Evolutionary conservation across 2,329 filamentous ascomycete species (phyloP).

Genomic region (Colletotrichum truncatum): DNA sequence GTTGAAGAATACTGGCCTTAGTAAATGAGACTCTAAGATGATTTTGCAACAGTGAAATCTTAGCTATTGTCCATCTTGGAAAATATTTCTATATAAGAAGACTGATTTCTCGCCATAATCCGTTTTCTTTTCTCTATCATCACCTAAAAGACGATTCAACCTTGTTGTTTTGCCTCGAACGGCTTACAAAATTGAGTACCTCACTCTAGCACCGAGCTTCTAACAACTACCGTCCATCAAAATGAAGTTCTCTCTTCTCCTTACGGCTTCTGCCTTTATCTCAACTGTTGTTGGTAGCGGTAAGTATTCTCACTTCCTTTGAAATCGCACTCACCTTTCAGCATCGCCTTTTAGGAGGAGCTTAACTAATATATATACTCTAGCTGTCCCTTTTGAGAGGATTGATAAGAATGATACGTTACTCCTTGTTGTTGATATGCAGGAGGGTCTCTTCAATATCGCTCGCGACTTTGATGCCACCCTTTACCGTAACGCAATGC

Average conservation of each 20-base stretch:
- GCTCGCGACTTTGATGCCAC: constrained; percentile 74
- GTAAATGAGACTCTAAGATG: neutral
- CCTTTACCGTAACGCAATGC: constrained; percentile 72
- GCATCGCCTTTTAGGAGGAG: too few relatives aligned
- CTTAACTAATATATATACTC: neutral
- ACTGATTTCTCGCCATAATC: neutral
- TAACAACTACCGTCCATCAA: neutral
- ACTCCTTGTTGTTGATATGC: constrained; percentile 47
- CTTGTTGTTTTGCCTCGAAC: neutral
- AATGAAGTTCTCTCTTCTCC: constrained; percentile 30
- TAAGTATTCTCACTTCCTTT: neutral
- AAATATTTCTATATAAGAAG: constrained; percentile 13
- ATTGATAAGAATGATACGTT: constrained; percentile 44
- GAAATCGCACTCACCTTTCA: neutral
- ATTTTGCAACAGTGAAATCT: too few relatives aligned
- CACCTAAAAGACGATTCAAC: constrained; percentile 23
- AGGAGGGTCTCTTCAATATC: constrained; percentile 45
- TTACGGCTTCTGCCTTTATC: constrained; percentile 27
- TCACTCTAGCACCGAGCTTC: neutral
- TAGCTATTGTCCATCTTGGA: neutral
- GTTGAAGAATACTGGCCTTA: neutral
- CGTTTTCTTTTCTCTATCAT: neutral
- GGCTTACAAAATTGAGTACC: neutral
- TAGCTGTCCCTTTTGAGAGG: constrained; percentile 41
- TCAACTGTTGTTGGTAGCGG: constrained; percentile 16